A percentile compares a stretch with the other conserved stretches of the same genome.
These are phyloP conservation scores for Xylariaceae sp. DNA, from an alignment of 2,329 filamentous ascomycete species.

Conservation along the genomic window DNA sequence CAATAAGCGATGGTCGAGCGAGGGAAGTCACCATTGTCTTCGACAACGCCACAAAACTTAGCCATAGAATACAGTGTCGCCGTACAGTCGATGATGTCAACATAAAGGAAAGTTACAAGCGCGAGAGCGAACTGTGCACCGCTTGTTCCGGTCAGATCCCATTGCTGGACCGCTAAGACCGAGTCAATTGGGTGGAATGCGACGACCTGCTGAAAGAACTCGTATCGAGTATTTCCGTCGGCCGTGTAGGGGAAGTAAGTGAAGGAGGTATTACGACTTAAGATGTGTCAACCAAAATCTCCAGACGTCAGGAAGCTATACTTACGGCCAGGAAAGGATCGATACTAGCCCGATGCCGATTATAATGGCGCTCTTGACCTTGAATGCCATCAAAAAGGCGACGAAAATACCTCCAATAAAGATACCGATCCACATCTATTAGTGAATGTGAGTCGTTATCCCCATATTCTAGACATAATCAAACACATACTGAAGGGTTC, in stretches of 20 bases:
- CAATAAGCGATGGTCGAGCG: constrained; percentile 82
- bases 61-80: constrained; percentile 84
- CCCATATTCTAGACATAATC: not conserved
- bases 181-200: constrained; percentile 72
- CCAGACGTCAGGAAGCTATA: constrained; percentile 25
- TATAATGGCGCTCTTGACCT: constrained; percentile 76
- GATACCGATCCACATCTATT: constrained; percentile 82
- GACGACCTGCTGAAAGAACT: constrained; percentile 76
- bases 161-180: constrained; percentile 68
- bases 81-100: constrained; percentile 80
- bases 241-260: constrained; percentile 74
- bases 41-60: constrained; percentile 70
- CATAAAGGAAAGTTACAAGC: constrained; percentile 78
- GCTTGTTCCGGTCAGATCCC: constrained; percentile 62
- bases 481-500: constrained; percentile 67
- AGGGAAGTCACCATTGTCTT: constrained; percentile 80
- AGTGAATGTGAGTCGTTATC: constrained; percentile 25
- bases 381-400: constrained; percentile 79
- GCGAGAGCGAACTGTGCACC: constrained; percentile 71
- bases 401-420: constrained; percentile 81
- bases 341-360: constrained; percentile 75
- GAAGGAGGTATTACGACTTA: constrained; percentile 68
- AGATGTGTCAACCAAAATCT: constrained; percentile 23
- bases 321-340: constrained; percentile 75
- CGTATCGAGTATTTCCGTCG: constrained; percentile 68